Evolutionary conservation across 1,139 yeast genomes (phyloP), one percentile per base, ranked within the genome.

Genomic region (Scheffersomyces parashehatae): DNA sequence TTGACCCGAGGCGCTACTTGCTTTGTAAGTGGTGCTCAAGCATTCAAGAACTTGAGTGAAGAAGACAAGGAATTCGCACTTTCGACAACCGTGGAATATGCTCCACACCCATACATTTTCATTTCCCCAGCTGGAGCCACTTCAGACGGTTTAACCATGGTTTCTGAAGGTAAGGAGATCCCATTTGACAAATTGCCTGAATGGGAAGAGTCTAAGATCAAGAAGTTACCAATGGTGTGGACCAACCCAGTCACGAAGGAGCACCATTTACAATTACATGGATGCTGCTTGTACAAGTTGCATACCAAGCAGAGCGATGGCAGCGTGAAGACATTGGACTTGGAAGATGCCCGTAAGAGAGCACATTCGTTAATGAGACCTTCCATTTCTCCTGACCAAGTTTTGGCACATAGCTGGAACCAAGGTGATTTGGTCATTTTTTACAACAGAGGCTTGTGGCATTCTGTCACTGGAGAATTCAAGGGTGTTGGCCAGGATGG

Each of bases 71-170:
- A 84, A 49, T 76, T 82, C 54, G 96, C 90, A 2, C 73, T 88
- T 46, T 75, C 79, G 56, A 85, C 95, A 20, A 83, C 82, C 2
- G 93, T 88, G 28, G 88, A 84, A 45, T 88, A 88, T 61, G 95
- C 96, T 12, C 96, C 96, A 36, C 96, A 88, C 62, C 96, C 96
- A 34, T 88, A 88, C 63, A 88, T 88, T 49, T 88, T 79, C 62
- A 88, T 88, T 51, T 81, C 88, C 3, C 83, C 87, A 7, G 89
- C 95, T 35, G 79, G 73, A 45, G 96, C 96, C 33, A 85, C 95
- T 5, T 77, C 84, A 28, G 95, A 88, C 60, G 96, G 96, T 4
- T 73, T 88, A 46, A 85, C 95, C 5, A 88, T 88, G 85, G 88
- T 82, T 26, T 77, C 85, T 37, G 96, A 88, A 56, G 86, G 84